Percentiles rank a stretch among this genome's conserved stretches.
Evolutionary conservation across 164 flowering plant genomes (phyloP).

Genomic region (Nelumbo lutea): DNA sequence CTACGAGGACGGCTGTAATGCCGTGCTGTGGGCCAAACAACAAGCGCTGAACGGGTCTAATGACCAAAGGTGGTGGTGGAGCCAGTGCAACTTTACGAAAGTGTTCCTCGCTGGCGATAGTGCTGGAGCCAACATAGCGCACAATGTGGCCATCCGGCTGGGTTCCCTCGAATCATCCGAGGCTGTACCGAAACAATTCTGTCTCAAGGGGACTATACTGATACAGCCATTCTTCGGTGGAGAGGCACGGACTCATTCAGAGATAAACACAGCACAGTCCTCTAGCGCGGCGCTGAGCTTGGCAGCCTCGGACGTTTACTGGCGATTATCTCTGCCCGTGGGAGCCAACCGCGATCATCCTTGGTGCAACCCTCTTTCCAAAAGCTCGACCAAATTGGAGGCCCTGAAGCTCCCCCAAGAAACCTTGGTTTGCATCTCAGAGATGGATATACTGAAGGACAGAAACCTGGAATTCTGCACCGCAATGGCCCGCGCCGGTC

Average conservation of each 20-base stretch:
- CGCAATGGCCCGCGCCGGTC: conserved; percentile 32
- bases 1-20: conserved; percentile 39
- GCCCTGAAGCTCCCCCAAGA: conserved; percentile 16
- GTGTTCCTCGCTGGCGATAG: conserved; percentile 47
- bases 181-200: conserved; percentile 18
- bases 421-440: conserved; percentile 39
- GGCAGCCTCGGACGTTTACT: conserved; percentile 36
- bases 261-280: conserved; percentile 28
- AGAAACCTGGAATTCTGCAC: conserved; percentile 41
- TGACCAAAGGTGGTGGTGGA: conserved; percentile 34
- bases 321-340: conserved; percentile 40
- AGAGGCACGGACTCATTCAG: conserved; percentile 39
- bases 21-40: conserved; percentile 33
- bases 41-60: conserved; percentile 15
- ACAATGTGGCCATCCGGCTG: conserved; percentile 30
- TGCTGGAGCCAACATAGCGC: conserved; percentile 50
- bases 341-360: conserved; percentile 45
- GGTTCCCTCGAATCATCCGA: conserved; percentile 1
- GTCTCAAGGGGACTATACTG: conserved; percentile 30
- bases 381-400: conserved; percentile 14
- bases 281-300: conserved; percentile 36
- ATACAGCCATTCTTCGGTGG: conserved; percentile 64
- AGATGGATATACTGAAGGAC: conserved; percentile 49
- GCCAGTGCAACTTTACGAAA: conserved; percentile 30
- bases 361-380: conserved; percentile 44